Evolutionary conservation across 2,329 filamentous ascomycete species (phyloP), one percentile per base, ranked within the genome.

Genomic region (Raffaelea albimanens): DNA sequence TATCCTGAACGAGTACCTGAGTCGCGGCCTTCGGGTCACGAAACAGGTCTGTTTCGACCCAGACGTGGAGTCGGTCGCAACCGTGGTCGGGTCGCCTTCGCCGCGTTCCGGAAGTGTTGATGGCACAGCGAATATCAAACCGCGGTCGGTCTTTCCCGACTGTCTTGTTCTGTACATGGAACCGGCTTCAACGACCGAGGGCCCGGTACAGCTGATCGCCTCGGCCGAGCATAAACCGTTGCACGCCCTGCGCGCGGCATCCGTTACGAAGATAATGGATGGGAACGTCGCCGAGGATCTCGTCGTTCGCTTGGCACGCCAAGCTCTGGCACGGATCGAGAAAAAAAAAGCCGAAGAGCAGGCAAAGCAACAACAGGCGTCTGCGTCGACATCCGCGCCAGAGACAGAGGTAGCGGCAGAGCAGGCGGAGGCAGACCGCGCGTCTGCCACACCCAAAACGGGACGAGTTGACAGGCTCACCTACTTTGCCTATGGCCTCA

Each of bases 401-500:
- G n/a, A n/a, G n/a, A n/a, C n/a, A n/a, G n/a, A n/a, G n/a, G n/a
- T n/a, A n/a, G n/a, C n/a, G n/a, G 16, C n/a, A n/a, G n/a, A n/a
- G n/a, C n/a, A 14, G 40, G 16, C 34, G 22, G 11, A 29, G 11
- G 25, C 20, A 13, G 8, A 14, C 5, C 11, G 23, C 19, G 31
- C 7, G 16, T 44, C 34, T 13, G 36, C 43, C 18, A 45, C 38
- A 42, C 36, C 42, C 42, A 44, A 48, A 25, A 31, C 42, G 13
- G 9, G 20, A 29, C 40, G 43, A 49, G 20, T 46, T 2, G 33
- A 49, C 44, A 46, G 38, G 18, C 31, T 36, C 11, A 47, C 46
- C 34, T 50, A 50, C 39, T 47, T 50, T 45, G 41, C 39, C 49
- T 47, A 47, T 44, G 43, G 36, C 1, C 21, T 47, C 8, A 40